Percentiles rank a stretch among this genome's conserved stretches.
These are phyloP conservation scores for Penicillium decumbens DNA, from an alignment of 2,329 filamentous ascomycete genomes.

Conservation along the genomic window DNA sequence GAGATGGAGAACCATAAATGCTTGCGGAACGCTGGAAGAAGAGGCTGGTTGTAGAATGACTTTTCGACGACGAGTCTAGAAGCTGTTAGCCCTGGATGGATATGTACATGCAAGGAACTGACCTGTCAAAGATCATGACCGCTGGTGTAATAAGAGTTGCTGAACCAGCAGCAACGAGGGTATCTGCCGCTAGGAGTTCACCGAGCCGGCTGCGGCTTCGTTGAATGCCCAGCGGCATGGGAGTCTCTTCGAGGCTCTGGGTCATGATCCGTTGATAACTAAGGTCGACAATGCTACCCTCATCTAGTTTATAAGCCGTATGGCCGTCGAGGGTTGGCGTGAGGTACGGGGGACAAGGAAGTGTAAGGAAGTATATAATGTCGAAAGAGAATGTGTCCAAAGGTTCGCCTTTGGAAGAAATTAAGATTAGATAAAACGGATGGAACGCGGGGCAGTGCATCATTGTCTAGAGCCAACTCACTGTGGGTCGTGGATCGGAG, in stretches of 20 bases:
- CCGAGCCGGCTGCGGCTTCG: constrained; percentile 35
- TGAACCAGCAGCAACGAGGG: constrained; percentile 62
- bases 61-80: constrained; percentile 43
- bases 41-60: constrained; percentile 34
- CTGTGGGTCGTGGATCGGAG: constrained; percentile 15
- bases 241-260: constrained; percentile 23
- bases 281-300: constrained; percentile 4
- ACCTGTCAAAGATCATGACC: constrained; percentile 80
- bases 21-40: constrained; percentile 31
- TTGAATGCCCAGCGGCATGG: constrained; percentile 25
- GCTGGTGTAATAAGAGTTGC: constrained; percentile 70
- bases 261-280: constrained; percentile 20
- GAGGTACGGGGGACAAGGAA: constrained; percentile 1
- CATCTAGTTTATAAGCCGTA: constrained; percentile 6
- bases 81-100: constrained; percentile 10
- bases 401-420: background rate
- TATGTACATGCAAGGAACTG: constrained; percentile 17
- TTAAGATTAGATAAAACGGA: constrained; percentile 16
- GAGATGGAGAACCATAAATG: constrained; percentile 35
- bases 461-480: constrained; percentile 13
- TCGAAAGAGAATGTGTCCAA: background rate
- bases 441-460: constrained; percentile 20
- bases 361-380: background rate
- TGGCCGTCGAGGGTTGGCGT: background rate
- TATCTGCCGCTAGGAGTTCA: constrained; percentile 57